Conservation (phyloP, 1,284 basidiomycete genomes). For the Apiotrichum siamense region DNA sequence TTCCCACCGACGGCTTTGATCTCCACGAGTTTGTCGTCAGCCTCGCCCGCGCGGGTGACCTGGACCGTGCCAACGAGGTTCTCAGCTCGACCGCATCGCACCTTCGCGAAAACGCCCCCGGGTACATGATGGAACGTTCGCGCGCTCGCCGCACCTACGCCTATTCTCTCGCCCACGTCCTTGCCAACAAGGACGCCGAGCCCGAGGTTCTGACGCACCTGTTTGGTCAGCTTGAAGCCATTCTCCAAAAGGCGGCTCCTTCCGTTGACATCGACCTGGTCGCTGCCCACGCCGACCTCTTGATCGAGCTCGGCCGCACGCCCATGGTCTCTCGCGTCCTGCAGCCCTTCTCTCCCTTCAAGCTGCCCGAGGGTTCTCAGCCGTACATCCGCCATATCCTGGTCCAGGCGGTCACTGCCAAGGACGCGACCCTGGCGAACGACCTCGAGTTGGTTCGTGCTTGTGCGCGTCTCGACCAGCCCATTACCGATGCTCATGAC, state of each 20-base stretch:
- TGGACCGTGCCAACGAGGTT: conserved; percentile 46
- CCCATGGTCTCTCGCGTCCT: conserved; percentile 8
- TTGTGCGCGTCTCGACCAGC: conserved; percentile 11
- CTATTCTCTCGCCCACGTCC: conserved; percentile 47
- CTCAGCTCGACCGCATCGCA: not conserved
- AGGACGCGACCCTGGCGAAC: conserved; percentile 8
- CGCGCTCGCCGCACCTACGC: not conserved
- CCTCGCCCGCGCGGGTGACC: conserved; percentile 51
- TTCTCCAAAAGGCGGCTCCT: conserved; percentile 14
- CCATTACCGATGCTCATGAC: conserved; percentile 1
- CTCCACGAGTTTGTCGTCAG: conserved; percentile 46
- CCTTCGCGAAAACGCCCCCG: not conserved
- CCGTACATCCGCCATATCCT: not conserved
- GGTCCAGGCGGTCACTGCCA: not conserved
- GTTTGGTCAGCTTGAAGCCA: conserved; percentile 5
- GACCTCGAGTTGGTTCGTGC: conserved; percentile 16
- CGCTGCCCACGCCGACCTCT: conserved; percentile 9
- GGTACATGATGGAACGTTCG: not conserved
- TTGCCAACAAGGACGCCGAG: conserved; percentile 52
- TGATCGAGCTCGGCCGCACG: conserved; percentile 8
- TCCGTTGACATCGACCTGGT: conserved; percentile 5
- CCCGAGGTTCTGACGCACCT: conserved; percentile 50
- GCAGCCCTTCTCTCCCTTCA: not conserved
- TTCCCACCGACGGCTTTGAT: not conserved
- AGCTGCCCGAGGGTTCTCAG: not conserved